phyloP scores from a whole-genome alignment of 352 stramenopile genomes.

The Phytophthora sansomeana region DNA sequence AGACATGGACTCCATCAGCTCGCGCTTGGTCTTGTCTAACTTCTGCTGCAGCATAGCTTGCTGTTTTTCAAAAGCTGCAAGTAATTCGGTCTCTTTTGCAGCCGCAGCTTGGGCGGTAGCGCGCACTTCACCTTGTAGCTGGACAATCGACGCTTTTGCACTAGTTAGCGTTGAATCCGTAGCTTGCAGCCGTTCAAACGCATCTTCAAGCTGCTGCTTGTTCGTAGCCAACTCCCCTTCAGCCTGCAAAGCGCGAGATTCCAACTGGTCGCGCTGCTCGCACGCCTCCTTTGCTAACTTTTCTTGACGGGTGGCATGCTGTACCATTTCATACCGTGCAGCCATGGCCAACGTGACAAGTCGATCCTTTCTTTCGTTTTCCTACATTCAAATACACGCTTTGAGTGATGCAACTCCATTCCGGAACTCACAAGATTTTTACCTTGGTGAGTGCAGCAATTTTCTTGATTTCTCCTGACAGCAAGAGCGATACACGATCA shows the following conservation, averaged over 20 bases:
- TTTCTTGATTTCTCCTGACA: constrained; percentile 82
- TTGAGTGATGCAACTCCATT: neutral
- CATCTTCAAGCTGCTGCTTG: constrained; percentile 58
- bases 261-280: constrained; percentile 28
- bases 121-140: constrained; percentile 35
- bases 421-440: neutral
- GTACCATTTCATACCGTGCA: constrained; percentile 75
- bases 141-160: constrained; percentile 41
- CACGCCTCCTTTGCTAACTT: constrained; percentile 40
- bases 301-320: constrained; percentile 59
- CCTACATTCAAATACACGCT: constrained; percentile 21
- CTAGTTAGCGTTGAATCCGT: constrained; percentile 43
- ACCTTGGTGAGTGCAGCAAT: constrained; percentile 72
- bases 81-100: constrained; percentile 56
- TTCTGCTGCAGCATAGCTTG: constrained; percentile 55
- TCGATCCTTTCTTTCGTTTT: constrained; percentile 77
- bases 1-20: constrained; percentile 76
- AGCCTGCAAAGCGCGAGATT: constrained; percentile 37
- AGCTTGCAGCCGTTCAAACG: constrained; percentile 54
- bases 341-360: constrained; percentile 82
- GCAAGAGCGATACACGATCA: constrained; percentile 52
- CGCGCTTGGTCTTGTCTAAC: constrained; percentile 80
- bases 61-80: constrained; percentile 53
- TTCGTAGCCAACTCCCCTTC: constrained; percentile 47
- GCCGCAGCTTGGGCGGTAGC: constrained; percentile 17